Evolutionary conservation across 1,139 yeast genomes (phyloP), one percentile per base, ranked within the genome.

Genomic region (Hanseniaspora gamundiae): DNA sequence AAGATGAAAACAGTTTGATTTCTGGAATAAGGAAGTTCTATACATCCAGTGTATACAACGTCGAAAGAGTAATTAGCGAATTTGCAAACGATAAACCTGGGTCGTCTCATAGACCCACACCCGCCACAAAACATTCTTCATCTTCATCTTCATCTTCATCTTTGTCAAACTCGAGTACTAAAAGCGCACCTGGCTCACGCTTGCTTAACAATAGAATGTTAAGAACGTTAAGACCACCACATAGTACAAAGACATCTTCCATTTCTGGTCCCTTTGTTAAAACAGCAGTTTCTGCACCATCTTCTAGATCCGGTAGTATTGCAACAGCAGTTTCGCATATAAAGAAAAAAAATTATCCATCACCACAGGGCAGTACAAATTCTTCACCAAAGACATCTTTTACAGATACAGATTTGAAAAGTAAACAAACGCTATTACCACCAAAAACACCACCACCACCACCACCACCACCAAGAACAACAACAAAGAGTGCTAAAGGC

Each of bases 1-100:
- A 65, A 66, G 57, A 74, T 62, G 70, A 65, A 45, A 36, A 58
- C 2, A 59, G 60, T 47, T 47, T 66, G 24, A 56, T 59, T 35
- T 65, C 56, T 38, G 69, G 69, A 2, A 59, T 64, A 13, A 56
- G 60, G 33, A 66, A 61, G 10, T 21, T 36, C 11, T 14, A 36
- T n/a, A 36, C 20, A 29, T 6, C 28, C 20, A 22, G 29, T 36
- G 29, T 36, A 4, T 28, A 36, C 21, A 36, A 36, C 22, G 5
- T 36, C 7, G 39, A 36, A 16, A 16, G 26, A 24, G 26, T 9
- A 6, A 24, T 7, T 24, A 24, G 9, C 9, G 26, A 24, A n/a
- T n/a, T n/a, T n/a, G n/a, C n/a, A n/a, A n/a, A n/a, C n/a, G n/a
- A n/a, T n/a, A n/a, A n/a, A n/a, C n/a, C n/a, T n/a, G n/a, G n/a